A percentile compares a stretch with the other conserved stretches of the same genome.
Evolutionary conservation across 129 eudicot species (phyloP).

Genomic region (Flaveria linearis): DNA sequence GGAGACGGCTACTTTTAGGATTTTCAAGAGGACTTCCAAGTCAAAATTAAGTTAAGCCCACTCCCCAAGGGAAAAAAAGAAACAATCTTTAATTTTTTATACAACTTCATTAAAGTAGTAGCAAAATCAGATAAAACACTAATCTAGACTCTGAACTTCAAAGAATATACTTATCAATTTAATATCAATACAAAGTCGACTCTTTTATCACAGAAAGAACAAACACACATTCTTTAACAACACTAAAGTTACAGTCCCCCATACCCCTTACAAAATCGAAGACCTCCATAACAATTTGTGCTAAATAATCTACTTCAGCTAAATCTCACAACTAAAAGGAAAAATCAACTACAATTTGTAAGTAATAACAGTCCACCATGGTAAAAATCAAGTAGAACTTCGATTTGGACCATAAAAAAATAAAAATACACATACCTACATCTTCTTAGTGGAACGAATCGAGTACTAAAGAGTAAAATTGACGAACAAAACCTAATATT

Average conservation of each 20-base stretch:
- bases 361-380: background rate
- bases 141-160: background rate
- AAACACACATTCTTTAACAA: background rate
- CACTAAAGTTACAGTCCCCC: background rate
- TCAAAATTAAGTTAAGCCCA: slow-evolving; percentile 24
- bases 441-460: background rate
- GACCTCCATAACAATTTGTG: too few relatives aligned
- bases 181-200: slow-evolving; percentile 3
- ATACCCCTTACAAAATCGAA: background rate
- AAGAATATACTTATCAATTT: slow-evolving; percentile 17
- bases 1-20: background rate
- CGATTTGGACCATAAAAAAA: background rate
- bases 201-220: background rate
- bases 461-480: background rate
- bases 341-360: background rate
- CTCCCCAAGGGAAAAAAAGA: background rate
- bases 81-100: background rate
- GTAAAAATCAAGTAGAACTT: background rate
- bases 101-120: too few relatives aligned
- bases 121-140: background rate
- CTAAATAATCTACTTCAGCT: slow-evolving; percentile 2
- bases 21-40: slow-evolving; percentile 15
- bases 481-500: slow-evolving; percentile 13
- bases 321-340: background rate
- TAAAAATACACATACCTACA: background rate